Percentiles rank a stretch among this genome's conserved stretches.
Evolutionary conservation across 108 stramenopile genomes (phyloP).

Genomic region (Stephanodiscus triporus): DNA sequence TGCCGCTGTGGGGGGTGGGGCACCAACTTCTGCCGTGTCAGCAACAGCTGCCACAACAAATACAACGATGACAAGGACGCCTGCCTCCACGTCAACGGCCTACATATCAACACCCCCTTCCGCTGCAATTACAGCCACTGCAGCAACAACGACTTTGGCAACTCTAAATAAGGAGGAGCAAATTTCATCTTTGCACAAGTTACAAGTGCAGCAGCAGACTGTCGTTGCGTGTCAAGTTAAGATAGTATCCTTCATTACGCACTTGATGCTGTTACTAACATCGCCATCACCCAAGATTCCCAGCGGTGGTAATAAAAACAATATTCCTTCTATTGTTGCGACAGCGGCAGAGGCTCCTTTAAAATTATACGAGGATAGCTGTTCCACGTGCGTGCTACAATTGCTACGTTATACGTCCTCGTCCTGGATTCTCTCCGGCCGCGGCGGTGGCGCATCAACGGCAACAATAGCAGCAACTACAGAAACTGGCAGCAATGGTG

Average conservation of each 20-base stretch:
- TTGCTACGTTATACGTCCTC: neutral
- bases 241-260: constrained; percentile 3
- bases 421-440: neutral
- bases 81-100: neutral
- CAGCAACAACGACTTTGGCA: neutral
- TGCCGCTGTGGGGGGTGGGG: neutral
- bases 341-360: neutral
- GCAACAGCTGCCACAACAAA: neutral
- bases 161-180: neutral
- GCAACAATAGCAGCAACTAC: neutral
- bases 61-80: neutral
- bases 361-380: constrained; percentile 6
- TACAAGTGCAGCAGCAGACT: constrained; percentile 1
- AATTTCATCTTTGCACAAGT: neutral
- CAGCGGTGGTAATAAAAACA: neutral
- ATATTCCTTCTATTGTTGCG: neutral
- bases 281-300: neutral
- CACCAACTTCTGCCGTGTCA: neutral
- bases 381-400: constrained; percentile 2
- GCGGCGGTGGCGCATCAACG: neutral
- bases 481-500: neutral
- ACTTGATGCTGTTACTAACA: neutral
- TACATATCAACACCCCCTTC: constrained; percentile 6
- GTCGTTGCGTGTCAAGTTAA: constrained; percentile 50
- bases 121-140: neutral